These are phyloP conservation scores for Aureobasidium subglaciale DNA, from an alignment of 2,329 filamentous ascomycete genomes.

Conservation along the genomic window DNA sequence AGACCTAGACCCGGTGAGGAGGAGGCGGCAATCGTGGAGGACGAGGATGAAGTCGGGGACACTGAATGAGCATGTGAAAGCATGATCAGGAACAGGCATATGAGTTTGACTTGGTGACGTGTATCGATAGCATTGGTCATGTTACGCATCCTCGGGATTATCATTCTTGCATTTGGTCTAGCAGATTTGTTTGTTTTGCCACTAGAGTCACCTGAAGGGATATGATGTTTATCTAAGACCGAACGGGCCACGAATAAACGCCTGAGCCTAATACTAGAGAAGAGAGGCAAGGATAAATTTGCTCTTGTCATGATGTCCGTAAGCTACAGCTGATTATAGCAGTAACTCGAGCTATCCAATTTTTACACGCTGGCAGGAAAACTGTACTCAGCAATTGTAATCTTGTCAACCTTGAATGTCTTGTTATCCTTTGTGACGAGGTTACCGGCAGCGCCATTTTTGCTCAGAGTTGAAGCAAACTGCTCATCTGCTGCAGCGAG, in stretches of 20 bases:
- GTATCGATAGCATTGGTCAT: neutral
- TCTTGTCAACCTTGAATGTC: constrained; percentile 14
- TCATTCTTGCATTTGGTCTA: too few relatives aligned
- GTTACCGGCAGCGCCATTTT: constrained; percentile 4
- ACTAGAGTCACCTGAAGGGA: too few relatives aligned
- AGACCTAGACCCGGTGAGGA: neutral
- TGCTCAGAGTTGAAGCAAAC: constrained; percentile 7
- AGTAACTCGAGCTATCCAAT: too few relatives aligned
- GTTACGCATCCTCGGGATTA: too few relatives aligned
- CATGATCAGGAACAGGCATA: too few relatives aligned
- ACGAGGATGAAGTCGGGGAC: constrained; percentile 12
- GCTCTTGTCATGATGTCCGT: too few relatives aligned
- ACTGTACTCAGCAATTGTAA: neutral
- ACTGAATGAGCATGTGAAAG: constrained; percentile 19
- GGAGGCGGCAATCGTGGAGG: neutral
- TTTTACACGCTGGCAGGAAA: neutral
- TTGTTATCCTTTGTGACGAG: constrained; percentile 14
- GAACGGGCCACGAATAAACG: too few relatives aligned
- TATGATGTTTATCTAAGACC: too few relatives aligned
- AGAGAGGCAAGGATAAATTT: too few relatives aligned
- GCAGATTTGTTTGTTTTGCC: too few relatives aligned
- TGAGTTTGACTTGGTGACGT: neutral
- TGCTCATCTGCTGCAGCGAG: constrained; percentile 34
- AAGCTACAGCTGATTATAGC: too few relatives aligned
- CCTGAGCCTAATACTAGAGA: too few relatives aligned